phyloP scores from a whole-genome alignment of 208 protist genomes.

The Trypanosoma platydactyli region DNA sequence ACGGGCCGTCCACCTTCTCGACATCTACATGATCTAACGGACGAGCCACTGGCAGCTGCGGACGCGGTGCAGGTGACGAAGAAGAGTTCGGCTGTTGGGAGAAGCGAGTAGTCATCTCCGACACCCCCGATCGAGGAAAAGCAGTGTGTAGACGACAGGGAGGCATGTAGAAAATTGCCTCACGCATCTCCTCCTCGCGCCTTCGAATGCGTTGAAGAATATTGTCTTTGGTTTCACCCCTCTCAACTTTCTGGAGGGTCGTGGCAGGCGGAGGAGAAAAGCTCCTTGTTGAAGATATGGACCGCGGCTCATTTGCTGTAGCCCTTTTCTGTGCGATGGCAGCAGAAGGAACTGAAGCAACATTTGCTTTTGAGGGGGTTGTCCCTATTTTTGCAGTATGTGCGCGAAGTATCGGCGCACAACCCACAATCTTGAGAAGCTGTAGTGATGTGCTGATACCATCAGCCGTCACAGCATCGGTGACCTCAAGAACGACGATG shows the following conservation, averaged over 20 bases:
- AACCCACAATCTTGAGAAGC: neutral
- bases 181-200: constrained; percentile 22
- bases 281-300: neutral
- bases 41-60: neutral
- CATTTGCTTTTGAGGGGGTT: too few species aligned
- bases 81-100: neutral
- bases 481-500: constrained; percentile 14
- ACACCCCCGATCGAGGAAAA: neutral
- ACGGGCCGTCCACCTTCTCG: neutral
- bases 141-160: neutral
- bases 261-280: neutral
- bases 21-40: neutral
- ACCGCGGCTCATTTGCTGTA: neutral
- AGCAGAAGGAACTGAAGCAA: too few species aligned
- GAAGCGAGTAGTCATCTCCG: too few species aligned
- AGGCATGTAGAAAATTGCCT: constrained; percentile 16
- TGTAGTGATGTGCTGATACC: constrained; percentile 6
- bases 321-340: neutral
- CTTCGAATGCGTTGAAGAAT: constrained; percentile 12
- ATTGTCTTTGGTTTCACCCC: neutral
- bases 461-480: neutral
- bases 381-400: too few species aligned
- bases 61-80: constrained; percentile 6
- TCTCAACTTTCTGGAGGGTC: neutral
- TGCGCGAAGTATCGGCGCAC: neutral